Evolutionary conservation across 495 filamentous ascomycete species (phyloP), one percentile per base, ranked within the genome.

Genomic region (Cudoniella acicularis): DNA sequence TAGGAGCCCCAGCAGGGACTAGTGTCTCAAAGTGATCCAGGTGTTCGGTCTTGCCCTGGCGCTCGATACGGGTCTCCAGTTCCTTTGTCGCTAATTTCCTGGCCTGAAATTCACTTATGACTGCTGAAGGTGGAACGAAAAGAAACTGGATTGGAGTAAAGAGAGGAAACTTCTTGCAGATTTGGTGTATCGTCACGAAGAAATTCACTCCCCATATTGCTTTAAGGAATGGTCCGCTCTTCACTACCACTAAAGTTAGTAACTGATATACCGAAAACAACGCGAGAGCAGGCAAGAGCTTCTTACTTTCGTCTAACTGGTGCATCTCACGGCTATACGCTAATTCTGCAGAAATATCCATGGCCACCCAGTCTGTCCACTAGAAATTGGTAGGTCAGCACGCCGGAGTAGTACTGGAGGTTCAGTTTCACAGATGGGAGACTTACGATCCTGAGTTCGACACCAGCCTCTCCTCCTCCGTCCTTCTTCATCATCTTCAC

Each of bases 321-420:
- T 64, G 2, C 49, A 67, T 9, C 52, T 69, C 46, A n/a, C 55
- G 56, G 23, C 52, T 50, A 10, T 54, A 67, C 1, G 64, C 27
- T 20, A 67, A 23, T 17, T 69, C 67, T 1, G 67, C 67, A 2
- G 59, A 43, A n/a, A 65, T 53, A 25, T 67, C 67, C 47, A 65
- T 56, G 2, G 56, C 56, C 2, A 69, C 26, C 65, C 65, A 67
- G 23, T 61, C 23, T 3, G 53, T 57, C 57, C 62, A 67, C 58
- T 41, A 41, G 36, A 41, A 41, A 41, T 41, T 41, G 36, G n/a
- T n/a, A n/a, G n/a, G 9, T n/a, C 9, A n/a, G 9, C 36, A 41
- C 36, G 9, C n/a, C 36, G n/a, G n/a, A 41, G 9, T n/a, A n/a
- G n/a, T n/a, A n/a, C n/a, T n/a, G n/a, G n/a, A 9, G n/a, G n/a